Evolutionary conservation across 768 basidiomycete species (phyloP).

Genomic region (Flagelloscypha sp.): DNA sequence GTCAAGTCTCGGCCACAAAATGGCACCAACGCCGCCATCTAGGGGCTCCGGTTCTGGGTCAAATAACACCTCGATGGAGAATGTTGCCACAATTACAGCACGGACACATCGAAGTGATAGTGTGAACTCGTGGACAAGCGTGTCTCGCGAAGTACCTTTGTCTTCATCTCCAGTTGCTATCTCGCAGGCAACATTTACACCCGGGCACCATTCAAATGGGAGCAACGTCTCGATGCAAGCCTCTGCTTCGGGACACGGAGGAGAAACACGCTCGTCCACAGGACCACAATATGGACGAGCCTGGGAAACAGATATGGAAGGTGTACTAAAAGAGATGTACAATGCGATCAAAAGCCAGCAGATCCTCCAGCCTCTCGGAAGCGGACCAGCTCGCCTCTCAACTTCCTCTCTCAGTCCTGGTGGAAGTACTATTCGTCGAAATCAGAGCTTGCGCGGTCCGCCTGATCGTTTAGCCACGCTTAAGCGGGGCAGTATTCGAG

Average conservation of each 20-base stretch:
- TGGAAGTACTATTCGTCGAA: slow-evolving; percentile 42
- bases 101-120: slow-evolving; percentile 76
- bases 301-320: slow-evolving; percentile 88
- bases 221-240: slow-evolving; percentile 60
- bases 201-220: slow-evolving; percentile 35
- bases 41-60: slow-evolving; percentile 50
- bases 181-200: slow-evolving; percentile 15
- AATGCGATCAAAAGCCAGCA: slow-evolving; percentile 84
- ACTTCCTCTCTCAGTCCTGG: slow-evolving; percentile 54
- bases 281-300: slow-evolving; percentile 46
- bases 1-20: too few relatives aligned
- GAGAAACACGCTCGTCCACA: slow-evolving; percentile 20
- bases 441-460: slow-evolving; percentile 63
- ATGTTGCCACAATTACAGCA: slow-evolving; percentile 22
- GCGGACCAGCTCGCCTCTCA: slow-evolving; percentile 43
- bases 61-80: slow-evolving; percentile 46
- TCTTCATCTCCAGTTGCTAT: slow-evolving; percentile 29
- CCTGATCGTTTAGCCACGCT: slow-evolving; percentile 67
- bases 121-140: slow-evolving; percentile 77
- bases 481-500: slow-evolving; percentile 89
- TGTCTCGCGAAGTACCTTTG: slow-evolving; percentile 51
- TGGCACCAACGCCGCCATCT: slow-evolving; percentile 36
- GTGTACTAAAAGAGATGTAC: slow-evolving; percentile 92
- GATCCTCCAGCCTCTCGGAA: slow-evolving; percentile 73
- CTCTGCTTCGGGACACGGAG: slow-evolving; percentile 31